These are phyloP conservation scores for Mortierella sp. DNA, from an alignment of 371 early-diverging fungal species.

Conservation along the genomic window DNA sequence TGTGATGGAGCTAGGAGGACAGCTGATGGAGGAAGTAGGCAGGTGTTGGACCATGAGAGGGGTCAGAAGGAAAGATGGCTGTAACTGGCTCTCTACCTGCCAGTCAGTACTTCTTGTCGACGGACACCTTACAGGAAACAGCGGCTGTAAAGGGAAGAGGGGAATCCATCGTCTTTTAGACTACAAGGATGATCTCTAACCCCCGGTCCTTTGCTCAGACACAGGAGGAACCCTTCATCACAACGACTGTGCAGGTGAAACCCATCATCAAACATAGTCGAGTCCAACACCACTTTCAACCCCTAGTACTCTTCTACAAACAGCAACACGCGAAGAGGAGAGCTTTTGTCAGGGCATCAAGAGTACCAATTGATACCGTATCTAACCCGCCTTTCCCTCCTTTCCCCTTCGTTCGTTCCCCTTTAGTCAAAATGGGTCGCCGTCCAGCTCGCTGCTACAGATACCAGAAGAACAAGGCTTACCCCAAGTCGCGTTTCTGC, in stretches of 20 bases:
- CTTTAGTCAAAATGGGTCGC: conserved; percentile 89
- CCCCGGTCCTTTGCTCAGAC: too few species aligned
- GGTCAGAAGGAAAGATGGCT: neutral
- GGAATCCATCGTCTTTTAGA: conserved; percentile 3
- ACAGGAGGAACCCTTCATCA: neutral
- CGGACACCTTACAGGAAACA: neutral
- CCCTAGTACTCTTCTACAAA: neutral
- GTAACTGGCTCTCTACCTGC: neutral
- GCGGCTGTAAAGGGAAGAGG: neutral
- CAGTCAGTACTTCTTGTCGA: too few species aligned
- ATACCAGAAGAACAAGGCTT: conserved; percentile 99
- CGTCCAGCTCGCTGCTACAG: conserved; percentile 99
- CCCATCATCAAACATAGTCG: neutral
- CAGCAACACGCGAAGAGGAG: neutral
- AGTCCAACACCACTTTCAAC: neutral
- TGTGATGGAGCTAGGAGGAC: neutral
- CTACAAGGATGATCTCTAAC: neutral
- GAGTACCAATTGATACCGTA: neutral
- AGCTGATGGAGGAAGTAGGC: neutral
- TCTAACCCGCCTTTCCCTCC: neutral
- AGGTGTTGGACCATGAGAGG: neutral
- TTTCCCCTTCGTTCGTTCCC: neutral
- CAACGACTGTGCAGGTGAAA: neutral
- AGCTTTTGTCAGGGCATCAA: too few species aligned
- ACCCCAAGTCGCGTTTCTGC: conserved; percentile 99